Conservation (phyloP, 495 filamentous ascomycete species). For the Trichoderma virens region DNA sequence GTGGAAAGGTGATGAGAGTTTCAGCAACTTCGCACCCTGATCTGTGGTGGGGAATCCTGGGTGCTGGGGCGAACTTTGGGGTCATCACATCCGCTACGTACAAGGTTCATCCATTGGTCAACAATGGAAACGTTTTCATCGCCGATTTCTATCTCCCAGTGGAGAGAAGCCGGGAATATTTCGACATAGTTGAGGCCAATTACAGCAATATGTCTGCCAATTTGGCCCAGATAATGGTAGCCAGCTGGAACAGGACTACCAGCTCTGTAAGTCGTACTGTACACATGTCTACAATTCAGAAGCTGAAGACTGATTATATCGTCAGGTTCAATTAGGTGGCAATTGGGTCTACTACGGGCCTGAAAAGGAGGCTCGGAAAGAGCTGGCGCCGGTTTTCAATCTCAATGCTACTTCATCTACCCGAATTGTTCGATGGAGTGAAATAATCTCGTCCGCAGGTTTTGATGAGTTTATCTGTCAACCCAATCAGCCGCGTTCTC, state of each 20-base stretch:
- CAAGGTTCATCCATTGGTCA: conserved; percentile 19
- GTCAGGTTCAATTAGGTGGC: conserved; percentile 16
- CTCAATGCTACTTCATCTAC: conserved; percentile 12
- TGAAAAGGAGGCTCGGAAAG: conserved; percentile 15
- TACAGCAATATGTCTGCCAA: conserved; percentile 19
- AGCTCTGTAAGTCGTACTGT: conserved; percentile 9
- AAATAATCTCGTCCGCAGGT: background rate
- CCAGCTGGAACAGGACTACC: conserved; percentile 11
- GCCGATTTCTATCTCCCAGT: conserved; percentile 24
- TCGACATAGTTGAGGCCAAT: conserved; percentile 20
- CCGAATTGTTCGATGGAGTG: background rate
- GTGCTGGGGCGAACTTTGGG: conserved; percentile 45
- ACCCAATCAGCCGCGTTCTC: conserved; percentile 9
- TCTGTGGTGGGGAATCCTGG: conserved; percentile 38
- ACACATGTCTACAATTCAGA: too few species aligned
- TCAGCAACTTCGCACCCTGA: conserved; percentile 24
- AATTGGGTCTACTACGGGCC: conserved; percentile 20
- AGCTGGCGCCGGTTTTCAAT: conserved; percentile 19
- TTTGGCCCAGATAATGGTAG: conserved; percentile 11
- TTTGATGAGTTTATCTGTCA: background rate
- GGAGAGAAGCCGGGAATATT: conserved; percentile 17
- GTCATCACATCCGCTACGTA: conserved; percentile 35
- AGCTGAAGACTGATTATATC: conserved; percentile 6
- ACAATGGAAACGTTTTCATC: conserved; percentile 21
- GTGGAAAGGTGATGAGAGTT: conserved; percentile 24